A percentile compares a stretch with the other conserved stretches of the same genome.
These are phyloP conservation scores for Styphnolobium japonicum DNA, from an alignment of 306 rosid genomes.

Conservation along the genomic window DNA sequence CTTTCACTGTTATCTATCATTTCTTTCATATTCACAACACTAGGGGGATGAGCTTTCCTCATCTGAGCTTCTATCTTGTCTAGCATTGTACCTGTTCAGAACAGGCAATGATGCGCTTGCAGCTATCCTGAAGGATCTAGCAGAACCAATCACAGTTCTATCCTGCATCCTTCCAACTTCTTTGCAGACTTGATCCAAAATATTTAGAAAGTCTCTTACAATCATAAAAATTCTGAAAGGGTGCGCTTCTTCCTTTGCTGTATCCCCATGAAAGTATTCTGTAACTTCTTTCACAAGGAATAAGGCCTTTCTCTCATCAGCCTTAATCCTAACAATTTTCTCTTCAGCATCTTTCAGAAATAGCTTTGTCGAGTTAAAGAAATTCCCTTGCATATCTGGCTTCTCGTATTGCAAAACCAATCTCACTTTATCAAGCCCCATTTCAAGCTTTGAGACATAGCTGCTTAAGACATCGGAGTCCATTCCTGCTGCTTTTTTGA, in stretches of 20 bases:
- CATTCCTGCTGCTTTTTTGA: constrained; percentile 92
- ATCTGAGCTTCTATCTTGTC: constrained; percentile 78
- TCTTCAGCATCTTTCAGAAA: constrained; percentile 80
- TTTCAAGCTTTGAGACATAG: constrained; percentile 80
- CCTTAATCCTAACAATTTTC: constrained; percentile 60
- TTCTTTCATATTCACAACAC: constrained; percentile 37
- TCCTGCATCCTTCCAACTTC: constrained; percentile 94
- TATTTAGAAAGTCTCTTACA: constrained; percentile 82
- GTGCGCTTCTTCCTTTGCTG: constrained; percentile 91
- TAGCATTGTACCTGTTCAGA: constrained; percentile 75
- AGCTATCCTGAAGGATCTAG: constrained; percentile 90
- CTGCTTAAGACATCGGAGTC: constrained; percentile 88
- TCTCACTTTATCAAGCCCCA: constrained; percentile 87
- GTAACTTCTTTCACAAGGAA: constrained; percentile 84
- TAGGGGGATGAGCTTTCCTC: constrained; percentile 90
- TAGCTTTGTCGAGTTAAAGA: constrained; percentile 62
- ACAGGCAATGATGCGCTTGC: constrained; percentile 90
- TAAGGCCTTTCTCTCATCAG: constrained; percentile 71
- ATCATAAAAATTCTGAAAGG: constrained; percentile 93
- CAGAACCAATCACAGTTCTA: constrained; percentile 60
- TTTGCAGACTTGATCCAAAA: constrained; percentile 93
- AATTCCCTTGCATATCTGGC: constrained; percentile 66
- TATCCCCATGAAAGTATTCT: constrained; percentile 80
- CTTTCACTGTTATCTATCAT: constrained; percentile 28
- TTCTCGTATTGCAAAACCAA: constrained; percentile 64